Percentiles rank a stretch among this genome's conserved stretches.
Conservation (phyloP, 2,329 filamentous ascomycete species). For the Clarireedia homoeocarpa region DNA sequence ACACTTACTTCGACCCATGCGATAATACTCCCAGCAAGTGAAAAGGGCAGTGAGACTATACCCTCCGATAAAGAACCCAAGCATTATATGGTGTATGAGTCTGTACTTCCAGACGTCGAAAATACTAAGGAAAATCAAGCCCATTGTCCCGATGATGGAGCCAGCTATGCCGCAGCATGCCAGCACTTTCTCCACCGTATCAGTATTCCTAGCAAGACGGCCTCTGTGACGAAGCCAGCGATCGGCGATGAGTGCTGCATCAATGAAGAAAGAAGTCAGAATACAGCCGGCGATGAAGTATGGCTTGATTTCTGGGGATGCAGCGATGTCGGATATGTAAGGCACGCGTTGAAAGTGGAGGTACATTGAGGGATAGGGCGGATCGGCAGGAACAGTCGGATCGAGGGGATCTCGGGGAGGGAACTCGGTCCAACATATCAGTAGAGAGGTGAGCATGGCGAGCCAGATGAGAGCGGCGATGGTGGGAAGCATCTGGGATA, state of each 20-base stretch:
- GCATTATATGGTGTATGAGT: constrained; percentile 63
- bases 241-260: constrained; percentile 72
- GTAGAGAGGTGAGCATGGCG: neutral
- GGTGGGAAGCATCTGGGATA: constrained; percentile 4
- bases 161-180: constrained; percentile 54
- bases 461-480: constrained; percentile 5
- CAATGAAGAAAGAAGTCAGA: constrained; percentile 70
- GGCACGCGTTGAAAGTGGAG: constrained; percentile 48
- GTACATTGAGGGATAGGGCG: constrained; percentile 54
- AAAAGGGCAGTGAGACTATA: constrained; percentile 80
- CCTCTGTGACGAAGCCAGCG: constrained; percentile 78
- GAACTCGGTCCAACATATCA: neutral
- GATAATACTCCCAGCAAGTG: constrained; percentile 82
- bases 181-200: constrained; percentile 53
- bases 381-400: constrained; percentile 31
- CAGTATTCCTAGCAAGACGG: constrained; percentile 67
- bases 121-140: constrained; percentile 74
- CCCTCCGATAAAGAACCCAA: constrained; percentile 75
- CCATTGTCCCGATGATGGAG: constrained; percentile 67
- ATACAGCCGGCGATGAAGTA: constrained; percentile 68
- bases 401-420: constrained; percentile 1
- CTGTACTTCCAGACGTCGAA: constrained; percentile 73
- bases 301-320: constrained; percentile 53
- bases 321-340: constrained; percentile 64
- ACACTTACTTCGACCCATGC: constrained; percentile 61